Conservation (phyloP, 345 rosid species). For the Citrus reticulata region DNA sequence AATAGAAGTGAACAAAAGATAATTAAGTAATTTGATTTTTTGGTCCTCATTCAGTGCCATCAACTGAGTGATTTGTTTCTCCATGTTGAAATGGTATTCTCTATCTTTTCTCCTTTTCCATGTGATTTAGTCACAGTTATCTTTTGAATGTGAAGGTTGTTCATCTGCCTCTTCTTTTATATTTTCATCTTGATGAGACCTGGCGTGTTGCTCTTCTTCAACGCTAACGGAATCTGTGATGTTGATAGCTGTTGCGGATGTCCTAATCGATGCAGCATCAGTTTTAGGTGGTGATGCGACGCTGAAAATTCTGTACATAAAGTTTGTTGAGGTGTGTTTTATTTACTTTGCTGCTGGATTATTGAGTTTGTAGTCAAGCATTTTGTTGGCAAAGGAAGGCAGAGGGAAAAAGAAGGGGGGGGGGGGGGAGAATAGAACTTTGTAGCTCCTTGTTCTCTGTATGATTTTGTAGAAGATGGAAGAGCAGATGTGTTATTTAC, state of each 20-base stretch:
- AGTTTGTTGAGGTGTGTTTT: slow-evolving; percentile 78
- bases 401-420: neutral
- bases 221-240: slow-evolving; percentile 40
- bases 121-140: slow-evolving; percentile 10
- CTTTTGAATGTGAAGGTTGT: slow-evolving; percentile 16
- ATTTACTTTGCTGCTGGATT: neutral
- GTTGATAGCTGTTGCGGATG: slow-evolving; percentile 93
- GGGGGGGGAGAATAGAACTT: neutral
- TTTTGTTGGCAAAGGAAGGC: neutral
- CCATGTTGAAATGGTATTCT: neutral
- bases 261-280: slow-evolving; percentile 83
- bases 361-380: neutral
- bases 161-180: slow-evolving; percentile 11
- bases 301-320: slow-evolving; percentile 75
- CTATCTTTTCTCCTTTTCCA: neutral
- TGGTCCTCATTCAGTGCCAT: neutral
- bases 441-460: neutral
- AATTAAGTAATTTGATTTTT: neutral
- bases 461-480: neutral
- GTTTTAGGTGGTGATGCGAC: slow-evolving; percentile 90
- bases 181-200: slow-evolving; percentile 19
- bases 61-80: neutral
- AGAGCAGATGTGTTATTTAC: neutral
- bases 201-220: slow-evolving; percentile 12
- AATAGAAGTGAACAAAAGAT: neutral